phyloP scores from a whole-genome alignment of 495 filamentous ascomycete species.

The Xylaria venustula region DNA sequence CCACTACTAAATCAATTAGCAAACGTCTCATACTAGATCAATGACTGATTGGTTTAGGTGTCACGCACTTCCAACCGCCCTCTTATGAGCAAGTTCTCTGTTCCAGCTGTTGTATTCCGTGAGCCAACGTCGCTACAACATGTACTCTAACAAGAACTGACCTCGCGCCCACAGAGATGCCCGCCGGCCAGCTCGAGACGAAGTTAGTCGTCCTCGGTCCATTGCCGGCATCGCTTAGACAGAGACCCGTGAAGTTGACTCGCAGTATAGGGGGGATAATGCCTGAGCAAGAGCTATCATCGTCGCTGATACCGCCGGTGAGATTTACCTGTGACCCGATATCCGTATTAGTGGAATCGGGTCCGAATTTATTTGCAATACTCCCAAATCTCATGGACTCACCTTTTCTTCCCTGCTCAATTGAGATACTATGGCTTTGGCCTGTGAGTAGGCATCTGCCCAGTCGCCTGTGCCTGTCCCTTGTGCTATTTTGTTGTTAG shows the following conservation, averaged over 20 bases:
- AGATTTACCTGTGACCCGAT: constrained; percentile 39
- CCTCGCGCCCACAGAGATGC: constrained; percentile 58
- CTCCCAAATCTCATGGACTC: not conserved
- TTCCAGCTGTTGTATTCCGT: constrained; percentile 54
- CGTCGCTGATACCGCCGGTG: constrained; percentile 44
- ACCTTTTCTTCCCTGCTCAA: constrained; percentile 64
- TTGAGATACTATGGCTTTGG: constrained; percentile 51
- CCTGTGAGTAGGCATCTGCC: constrained; percentile 51
- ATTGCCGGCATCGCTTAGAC: constrained; percentile 62
- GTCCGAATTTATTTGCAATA: no score
- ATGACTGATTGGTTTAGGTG: not conserved
- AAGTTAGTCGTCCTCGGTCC: constrained; percentile 60
- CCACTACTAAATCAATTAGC: constrained; percentile 28
- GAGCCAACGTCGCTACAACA: not conserved
- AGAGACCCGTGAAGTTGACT: constrained; percentile 61
- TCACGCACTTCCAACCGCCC: constrained; percentile 46
- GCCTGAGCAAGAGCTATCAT: constrained; percentile 52
- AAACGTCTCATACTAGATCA: not conserved
- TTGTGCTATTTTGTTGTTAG: constrained; percentile 68
- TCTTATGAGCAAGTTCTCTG: constrained; percentile 45
- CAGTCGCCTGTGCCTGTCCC: constrained; percentile 41
- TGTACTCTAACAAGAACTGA: constrained; percentile 21
- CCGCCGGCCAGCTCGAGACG: constrained; percentile 57
- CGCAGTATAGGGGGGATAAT: constrained; percentile 51
- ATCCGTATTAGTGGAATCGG: not conserved